Conservation (phyloP, 2,329 filamentous ascomycete genomes). For the Pestalotiopsis sp. region DNA sequence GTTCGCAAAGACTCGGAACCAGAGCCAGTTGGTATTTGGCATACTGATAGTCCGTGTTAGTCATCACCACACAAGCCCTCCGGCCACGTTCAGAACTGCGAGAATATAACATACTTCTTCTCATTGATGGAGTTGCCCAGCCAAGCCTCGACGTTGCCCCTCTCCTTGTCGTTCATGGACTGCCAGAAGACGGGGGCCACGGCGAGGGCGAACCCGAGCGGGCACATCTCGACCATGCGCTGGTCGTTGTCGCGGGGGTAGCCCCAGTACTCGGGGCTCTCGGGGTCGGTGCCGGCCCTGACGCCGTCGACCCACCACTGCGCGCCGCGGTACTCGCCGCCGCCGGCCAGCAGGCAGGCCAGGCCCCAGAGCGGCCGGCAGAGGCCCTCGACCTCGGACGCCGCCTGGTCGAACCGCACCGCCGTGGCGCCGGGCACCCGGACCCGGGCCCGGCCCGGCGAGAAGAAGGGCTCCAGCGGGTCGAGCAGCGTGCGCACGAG, state of each 20-base stretch:
- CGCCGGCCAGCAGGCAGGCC: constrained; percentile 70
- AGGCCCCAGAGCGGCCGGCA: constrained; percentile 77
- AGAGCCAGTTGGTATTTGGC: constrained; percentile 70
- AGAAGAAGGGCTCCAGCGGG: constrained; percentile 73
- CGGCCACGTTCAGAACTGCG: constrained; percentile 18
- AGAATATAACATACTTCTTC: constrained; percentile 58
- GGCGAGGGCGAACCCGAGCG: constrained; percentile 73
- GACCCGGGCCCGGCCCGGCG: constrained; percentile 65
- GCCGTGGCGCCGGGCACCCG: constrained; percentile 71
- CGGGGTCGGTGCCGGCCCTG: constrained; percentile 70
- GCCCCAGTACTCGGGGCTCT: constrained; percentile 75
- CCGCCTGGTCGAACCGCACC: constrained; percentile 76
- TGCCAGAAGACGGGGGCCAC: constrained; percentile 70
- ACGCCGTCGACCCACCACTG: constrained; percentile 72
- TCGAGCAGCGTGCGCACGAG: constrained; percentile 67
- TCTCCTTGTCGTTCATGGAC: constrained; percentile 63
- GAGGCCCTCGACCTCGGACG: constrained; percentile 76
- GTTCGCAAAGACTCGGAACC: constrained; percentile 86
- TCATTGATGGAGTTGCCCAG: constrained; percentile 76
- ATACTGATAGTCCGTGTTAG: constrained; percentile 55
- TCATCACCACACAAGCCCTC: constrained; percentile 18
- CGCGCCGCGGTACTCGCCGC: constrained; percentile 64
- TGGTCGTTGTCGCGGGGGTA: constrained; percentile 77
- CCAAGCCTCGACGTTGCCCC: constrained; percentile 70
- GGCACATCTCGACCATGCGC: constrained; percentile 85